Conservation (phyloP, 2,329 filamentous ascomycete genomes). For the Ascochyta pisi region DNA sequence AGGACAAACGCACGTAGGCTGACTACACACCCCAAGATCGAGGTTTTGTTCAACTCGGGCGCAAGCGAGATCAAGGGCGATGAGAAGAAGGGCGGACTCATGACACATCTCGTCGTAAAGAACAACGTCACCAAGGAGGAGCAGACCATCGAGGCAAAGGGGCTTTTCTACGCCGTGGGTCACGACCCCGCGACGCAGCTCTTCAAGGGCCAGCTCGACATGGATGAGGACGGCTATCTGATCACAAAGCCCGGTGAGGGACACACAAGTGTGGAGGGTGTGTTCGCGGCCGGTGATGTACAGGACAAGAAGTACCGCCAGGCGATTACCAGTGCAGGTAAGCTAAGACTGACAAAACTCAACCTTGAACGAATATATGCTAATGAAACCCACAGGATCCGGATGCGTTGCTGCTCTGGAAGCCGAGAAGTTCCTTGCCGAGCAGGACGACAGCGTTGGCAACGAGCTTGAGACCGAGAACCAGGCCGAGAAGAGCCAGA, state of each 20-base stretch:
- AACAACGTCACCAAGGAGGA: constrained; percentile 76
- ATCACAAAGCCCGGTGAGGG: constrained; percentile 88
- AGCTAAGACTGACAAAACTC: constrained; percentile 37
- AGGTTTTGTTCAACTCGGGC: constrained; percentile 83
- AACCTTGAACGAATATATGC: constrained; percentile 8
- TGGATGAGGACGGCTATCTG: constrained; percentile 90
- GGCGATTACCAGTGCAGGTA: constrained; percentile 95
- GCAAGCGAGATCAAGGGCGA: constrained; percentile 86
- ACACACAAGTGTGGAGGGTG: constrained; percentile 84
- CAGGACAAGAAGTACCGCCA: constrained; percentile 99
- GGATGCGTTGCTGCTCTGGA: constrained; percentile 96
- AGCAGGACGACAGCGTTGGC: constrained; percentile 67
- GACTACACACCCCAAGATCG: constrained; percentile 84
- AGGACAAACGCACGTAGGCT: constrained; percentile 91
- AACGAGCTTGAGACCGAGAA: constrained; percentile 58
- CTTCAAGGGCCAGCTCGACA: constrained; percentile 88
- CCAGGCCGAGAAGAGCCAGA: constrained; percentile 58
- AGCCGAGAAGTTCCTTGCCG: constrained; percentile 89
- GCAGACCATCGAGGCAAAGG: constrained; percentile 87
- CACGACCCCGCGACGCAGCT: constrained; percentile 93
- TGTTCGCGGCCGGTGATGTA: constrained; percentile 96
- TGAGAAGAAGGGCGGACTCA: constrained; percentile 74
- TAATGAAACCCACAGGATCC: constrained; percentile 65
- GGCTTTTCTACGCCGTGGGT: constrained; percentile 95
- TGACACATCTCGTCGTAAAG: constrained; percentile 86